These are phyloP conservation scores for Silene coronaria DNA, from an alignment of 179 eudicot species.

Conservation along the genomic window DNA sequence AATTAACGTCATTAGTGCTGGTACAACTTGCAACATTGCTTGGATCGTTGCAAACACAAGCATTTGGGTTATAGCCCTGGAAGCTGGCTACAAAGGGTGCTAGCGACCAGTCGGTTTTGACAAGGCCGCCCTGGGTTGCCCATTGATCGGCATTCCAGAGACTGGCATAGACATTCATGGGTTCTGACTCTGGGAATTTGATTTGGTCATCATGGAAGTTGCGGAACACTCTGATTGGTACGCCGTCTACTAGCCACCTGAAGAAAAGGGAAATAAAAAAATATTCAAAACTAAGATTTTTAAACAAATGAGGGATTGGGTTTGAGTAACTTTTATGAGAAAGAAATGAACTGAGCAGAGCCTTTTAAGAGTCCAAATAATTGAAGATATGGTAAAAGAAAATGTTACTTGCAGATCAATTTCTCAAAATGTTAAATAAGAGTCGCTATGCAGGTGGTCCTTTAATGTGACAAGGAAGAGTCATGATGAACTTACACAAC, in stretches of 20 bases:
- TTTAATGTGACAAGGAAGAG: no score
- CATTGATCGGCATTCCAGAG: no score
- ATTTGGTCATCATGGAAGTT: constrained; percentile 38
- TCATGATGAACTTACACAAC: constrained; percentile 41
- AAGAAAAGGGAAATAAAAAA: background rate
- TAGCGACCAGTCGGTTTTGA: no score
- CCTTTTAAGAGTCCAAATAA: no score
- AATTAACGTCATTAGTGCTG: constrained; percentile 25
- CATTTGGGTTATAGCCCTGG: constrained; percentile 31
- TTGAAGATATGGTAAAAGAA: no score
- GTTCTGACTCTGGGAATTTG: constrained; percentile 43
- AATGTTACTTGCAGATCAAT: no score
- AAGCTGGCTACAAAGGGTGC: no score
- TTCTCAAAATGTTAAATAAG: no score
- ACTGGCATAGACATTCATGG: constrained; percentile 27
- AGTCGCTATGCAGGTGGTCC: no score
- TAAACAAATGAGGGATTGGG: background rate
- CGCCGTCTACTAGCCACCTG: constrained; percentile 53
- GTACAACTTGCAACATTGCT: constrained; percentile 30
- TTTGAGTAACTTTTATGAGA: background rate
- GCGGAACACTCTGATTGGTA: constrained; percentile 55
- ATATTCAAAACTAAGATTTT: background rate
- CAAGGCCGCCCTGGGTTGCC: no score
- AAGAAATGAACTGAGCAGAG: no score
- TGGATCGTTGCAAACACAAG: constrained; percentile 37